Percentiles rank a stretch among this genome's conserved stretches.
These are phyloP conservation scores for Monosporozyma unispora DNA, from an alignment of 805 yeast genomes.

Conservation along the genomic window DNA sequence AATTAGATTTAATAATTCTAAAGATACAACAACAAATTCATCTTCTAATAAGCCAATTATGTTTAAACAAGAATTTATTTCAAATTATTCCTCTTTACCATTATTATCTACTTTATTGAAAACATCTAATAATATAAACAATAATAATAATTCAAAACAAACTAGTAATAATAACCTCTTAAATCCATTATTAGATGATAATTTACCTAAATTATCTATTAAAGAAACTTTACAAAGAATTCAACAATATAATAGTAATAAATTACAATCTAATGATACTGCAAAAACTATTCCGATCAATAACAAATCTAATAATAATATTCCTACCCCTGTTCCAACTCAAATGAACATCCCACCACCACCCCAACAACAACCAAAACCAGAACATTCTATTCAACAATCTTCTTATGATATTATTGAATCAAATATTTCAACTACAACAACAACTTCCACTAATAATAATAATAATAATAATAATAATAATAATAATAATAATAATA, in stretches of 20 bases:
- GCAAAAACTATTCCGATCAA: neutral
- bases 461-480: too few relatives aligned
- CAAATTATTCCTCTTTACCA: slow-evolving; percentile 15
- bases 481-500: too few relatives aligned
- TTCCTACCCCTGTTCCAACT: neutral
- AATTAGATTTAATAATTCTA: slow-evolving; percentile 14
- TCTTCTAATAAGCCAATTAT: slow-evolving; percentile 15
- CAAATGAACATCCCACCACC: neutral
- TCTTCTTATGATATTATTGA: neutral
- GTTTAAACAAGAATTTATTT: slow-evolving; percentile 24
- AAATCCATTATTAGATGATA: slow-evolving; percentile 1
- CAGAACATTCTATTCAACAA: neutral
- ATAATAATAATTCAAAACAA: neutral
- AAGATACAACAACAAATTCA: neutral
- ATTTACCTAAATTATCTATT: slow-evolving; percentile 7
- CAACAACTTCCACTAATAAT: too few relatives aligned
- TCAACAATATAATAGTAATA: slow-evolving; percentile 8
- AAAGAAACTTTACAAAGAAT: slow-evolving; percentile 17
- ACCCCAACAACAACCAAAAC: neutral
- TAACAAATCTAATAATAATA: neutral
- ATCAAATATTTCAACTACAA: neutral
- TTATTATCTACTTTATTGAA: slow-evolving; percentile 20
- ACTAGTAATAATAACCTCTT: neutral
- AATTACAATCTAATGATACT: neutral
- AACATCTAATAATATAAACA: neutral